Evolutionary conservation across 2,329 filamentous ascomycete species (phyloP).

Genomic region (Neofusicoccum parvum): DNA sequence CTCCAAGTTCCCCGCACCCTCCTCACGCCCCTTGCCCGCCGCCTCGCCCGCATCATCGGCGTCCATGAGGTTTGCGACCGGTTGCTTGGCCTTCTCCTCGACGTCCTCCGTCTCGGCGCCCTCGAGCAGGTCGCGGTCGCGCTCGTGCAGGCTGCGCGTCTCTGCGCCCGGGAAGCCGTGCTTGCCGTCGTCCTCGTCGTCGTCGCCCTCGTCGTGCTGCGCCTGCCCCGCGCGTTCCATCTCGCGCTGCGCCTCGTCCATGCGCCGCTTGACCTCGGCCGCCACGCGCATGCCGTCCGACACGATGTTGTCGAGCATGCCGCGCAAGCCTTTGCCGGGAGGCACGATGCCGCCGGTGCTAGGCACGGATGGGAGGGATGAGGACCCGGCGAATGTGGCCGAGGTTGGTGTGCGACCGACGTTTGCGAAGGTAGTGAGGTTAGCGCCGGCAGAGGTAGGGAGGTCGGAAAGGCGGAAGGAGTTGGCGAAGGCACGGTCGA

Average conservation of each 20-base stretch:
- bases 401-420: constrained; percentile 51
- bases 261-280: constrained; percentile 83
- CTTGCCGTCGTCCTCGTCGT: constrained; percentile 69
- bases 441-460: constrained; percentile 61
- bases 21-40: not conserved
- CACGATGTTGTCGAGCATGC: constrained; percentile 95
- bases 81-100: not conserved
- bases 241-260: constrained; percentile 94
- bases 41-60: not conserved
- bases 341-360: constrained; percentile 60
- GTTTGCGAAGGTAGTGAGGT: constrained; percentile 83
- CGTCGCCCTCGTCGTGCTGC: constrained; percentile 55
- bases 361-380: constrained; percentile 30
- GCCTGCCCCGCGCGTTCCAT: constrained; percentile 76
- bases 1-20: constrained; percentile 25
- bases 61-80: constrained; percentile 4
- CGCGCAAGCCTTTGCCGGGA: constrained; percentile 75
- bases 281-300: constrained; percentile 97
- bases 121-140: constrained; percentile 50
- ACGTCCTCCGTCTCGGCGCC: constrained; percentile 53
- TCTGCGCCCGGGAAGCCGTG: constrained; percentile 31
- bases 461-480: constrained; percentile 85
- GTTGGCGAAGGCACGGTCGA: constrained; percentile 90
- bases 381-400: constrained; percentile 28
- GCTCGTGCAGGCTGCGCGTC: constrained; percentile 24